These are phyloP conservation scores for Apiospora marii DNA, from an alignment of 2,329 filamentous ascomycete species.

Conservation along the genomic window DNA sequence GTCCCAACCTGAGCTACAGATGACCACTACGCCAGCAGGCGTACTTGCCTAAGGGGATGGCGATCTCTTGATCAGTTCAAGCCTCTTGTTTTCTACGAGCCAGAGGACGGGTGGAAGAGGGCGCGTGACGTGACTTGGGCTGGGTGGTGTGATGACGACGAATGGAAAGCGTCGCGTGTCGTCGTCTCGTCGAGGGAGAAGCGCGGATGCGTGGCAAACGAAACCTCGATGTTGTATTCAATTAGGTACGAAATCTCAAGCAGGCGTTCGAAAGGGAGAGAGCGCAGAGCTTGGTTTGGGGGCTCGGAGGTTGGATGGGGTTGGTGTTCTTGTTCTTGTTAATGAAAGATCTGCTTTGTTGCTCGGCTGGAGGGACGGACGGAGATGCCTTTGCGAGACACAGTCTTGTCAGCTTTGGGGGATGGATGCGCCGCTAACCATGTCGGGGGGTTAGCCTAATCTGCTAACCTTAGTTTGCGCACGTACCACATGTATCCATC, in stretches of 20 bases:
- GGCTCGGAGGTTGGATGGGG: constrained; percentile 16
- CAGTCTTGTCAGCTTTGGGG: constrained; percentile 15
- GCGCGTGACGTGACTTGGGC: constrained; percentile 18
- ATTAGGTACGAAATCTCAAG: not conserved
- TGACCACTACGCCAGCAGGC: constrained; percentile 27
- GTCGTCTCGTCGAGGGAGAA: constrained; percentile 2
- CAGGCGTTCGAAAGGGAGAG: not conserved
- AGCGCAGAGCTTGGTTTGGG: not conserved
- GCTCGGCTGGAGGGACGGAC: constrained; percentile 11
- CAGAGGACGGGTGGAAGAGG: constrained; percentile 16
- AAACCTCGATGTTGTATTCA: not conserved
- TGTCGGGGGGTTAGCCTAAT: not conserved
- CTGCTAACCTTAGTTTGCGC: not conserved
- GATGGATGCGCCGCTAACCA: constrained; percentile 7
- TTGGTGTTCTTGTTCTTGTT: constrained; percentile 2
- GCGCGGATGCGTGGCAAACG: not conserved
- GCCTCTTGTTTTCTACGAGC: constrained; percentile 6
- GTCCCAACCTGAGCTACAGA: constrained; percentile 21
- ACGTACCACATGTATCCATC: constrained; percentile 5
- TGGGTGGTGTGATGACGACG: constrained; percentile 17
- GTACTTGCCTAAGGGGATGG: constrained; percentile 24
- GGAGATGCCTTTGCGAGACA: constrained; percentile 14
- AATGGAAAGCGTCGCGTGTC: not conserved
- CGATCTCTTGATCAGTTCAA: constrained; percentile 13
- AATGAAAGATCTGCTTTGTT: constrained; percentile 11